Evolutionary conservation across 305 asterid species (phyloP).

Genomic region (Fraxinus baroniana): DNA sequence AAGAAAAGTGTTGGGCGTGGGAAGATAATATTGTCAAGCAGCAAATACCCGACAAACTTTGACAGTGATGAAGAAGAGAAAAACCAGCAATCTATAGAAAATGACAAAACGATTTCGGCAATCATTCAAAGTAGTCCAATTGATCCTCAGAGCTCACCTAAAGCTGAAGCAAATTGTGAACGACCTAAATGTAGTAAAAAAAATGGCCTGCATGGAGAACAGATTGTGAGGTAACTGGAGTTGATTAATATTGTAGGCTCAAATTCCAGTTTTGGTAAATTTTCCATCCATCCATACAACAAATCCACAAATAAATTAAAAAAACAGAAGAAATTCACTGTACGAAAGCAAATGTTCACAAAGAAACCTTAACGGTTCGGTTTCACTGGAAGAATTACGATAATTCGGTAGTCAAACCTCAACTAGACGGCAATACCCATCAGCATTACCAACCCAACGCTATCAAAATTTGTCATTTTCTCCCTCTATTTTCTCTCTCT

Average conservation of each 20-base stretch:
- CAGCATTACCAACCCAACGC: conserved; percentile 50
- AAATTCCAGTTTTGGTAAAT: not conserved
- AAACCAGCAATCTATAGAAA: not conserved
- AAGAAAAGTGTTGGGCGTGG: not conserved
- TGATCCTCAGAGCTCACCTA: not conserved
- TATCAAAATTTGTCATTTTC: conserved; percentile 41
- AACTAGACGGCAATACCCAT: conserved; percentile 66
- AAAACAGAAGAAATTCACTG: not conserved
- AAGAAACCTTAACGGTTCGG: conserved; percentile 54
- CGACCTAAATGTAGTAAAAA: not conserved
- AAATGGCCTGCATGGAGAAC: not conserved
- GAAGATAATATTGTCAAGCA: not conserved
- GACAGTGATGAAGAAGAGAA: not conserved
- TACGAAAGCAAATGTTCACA: not conserved
- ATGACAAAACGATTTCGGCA: no score
- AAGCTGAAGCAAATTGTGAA: not conserved
- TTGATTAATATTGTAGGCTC: not conserved
- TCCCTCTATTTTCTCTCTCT: conserved; percentile 5
- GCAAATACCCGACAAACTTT: not conserved
- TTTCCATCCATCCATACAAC: not conserved
- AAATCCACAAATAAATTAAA: not conserved
- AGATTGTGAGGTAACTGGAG: not conserved
- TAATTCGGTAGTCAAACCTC: conserved; percentile 69
- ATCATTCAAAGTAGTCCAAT: not conserved
- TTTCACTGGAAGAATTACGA: conserved; percentile 50